A percentile compares a stretch with the other conserved stretches of the same genome.
Evolutionary conservation across 495 filamentous ascomycete species (phyloP).

Genomic region (Recurvomyces mirabilis): DNA sequence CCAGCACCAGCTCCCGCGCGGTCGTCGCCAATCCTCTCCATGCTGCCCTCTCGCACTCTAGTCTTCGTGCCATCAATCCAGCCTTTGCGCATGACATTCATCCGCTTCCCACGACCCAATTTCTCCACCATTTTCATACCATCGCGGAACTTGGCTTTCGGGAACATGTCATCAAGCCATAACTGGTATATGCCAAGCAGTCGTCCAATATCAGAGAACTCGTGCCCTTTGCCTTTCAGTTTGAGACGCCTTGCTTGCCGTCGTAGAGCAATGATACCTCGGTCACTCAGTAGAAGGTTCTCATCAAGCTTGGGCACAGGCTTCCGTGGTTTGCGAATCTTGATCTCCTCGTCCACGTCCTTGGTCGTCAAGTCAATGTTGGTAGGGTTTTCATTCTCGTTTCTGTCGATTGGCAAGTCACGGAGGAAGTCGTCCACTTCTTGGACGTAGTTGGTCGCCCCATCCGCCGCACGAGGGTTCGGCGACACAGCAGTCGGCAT

Average conservation of each 20-base stretch:
- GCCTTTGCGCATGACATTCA: slow-evolving; percentile 61
- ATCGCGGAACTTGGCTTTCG: slow-evolving; percentile 86
- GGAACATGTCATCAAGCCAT: slow-evolving; percentile 95
- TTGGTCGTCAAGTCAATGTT: slow-evolving; percentile 26
- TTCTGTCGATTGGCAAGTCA: slow-evolving; percentile 26
- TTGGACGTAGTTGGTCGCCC: slow-evolving; percentile 61
- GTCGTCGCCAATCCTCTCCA: slow-evolving; percentile 8
- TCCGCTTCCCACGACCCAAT: slow-evolving; percentile 65
- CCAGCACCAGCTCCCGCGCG: slow-evolving; percentile 11
- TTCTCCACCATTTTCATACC: slow-evolving; percentile 89
- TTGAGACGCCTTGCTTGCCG: slow-evolving; percentile 58
- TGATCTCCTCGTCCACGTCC: slow-evolving; percentile 72
- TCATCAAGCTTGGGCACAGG: slow-evolving; percentile 83
- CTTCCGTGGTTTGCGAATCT: slow-evolving; percentile 60
- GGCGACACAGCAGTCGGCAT: slow-evolving; percentile 11
- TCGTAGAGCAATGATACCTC: slow-evolving; percentile 74
- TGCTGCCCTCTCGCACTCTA: slow-evolving; percentile 4
- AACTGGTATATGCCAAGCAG: slow-evolving; percentile 86
- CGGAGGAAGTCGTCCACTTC: slow-evolving; percentile 40
- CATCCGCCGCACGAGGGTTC: slow-evolving; percentile 27
- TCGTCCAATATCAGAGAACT: slow-evolving; percentile 78
- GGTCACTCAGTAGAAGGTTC: slow-evolving; percentile 58
- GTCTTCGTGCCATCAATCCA: slow-evolving; percentile 75
- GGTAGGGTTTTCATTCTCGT: too few relatives aligned
- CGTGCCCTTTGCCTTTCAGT: slow-evolving; percentile 88